These are phyloP conservation scores for Picea glauca DNA, from an alignment of 75 land plant species.

Conservation along the genomic window DNA sequence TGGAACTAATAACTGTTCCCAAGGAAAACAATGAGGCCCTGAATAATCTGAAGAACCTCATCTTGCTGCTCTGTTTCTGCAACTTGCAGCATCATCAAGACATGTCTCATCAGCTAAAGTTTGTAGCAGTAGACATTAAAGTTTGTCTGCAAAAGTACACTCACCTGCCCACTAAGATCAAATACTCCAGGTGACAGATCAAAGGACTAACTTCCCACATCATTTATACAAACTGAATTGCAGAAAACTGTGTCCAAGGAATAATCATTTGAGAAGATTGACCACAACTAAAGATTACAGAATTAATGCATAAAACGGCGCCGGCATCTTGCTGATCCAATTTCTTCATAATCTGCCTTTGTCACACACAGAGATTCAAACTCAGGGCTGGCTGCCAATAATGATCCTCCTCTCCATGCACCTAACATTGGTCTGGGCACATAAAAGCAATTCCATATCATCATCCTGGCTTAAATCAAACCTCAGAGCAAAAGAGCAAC, in stretches of 20 bases:
- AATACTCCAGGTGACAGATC: background rate
- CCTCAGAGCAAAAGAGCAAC: background rate
- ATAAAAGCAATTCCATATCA: background rate
- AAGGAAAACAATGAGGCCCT: background rate
- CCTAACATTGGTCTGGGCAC: constrained; percentile 74
- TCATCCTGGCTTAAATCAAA: background rate
- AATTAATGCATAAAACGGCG: constrained; percentile 63
- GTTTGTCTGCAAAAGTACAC: constrained; percentile 2
- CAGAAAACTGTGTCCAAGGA: background rate
- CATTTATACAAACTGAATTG: background rate
- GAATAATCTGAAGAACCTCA: background rate
- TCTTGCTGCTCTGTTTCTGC: background rate
- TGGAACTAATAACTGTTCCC: background rate
- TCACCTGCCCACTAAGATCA: background rate
- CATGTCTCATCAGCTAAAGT: background rate
- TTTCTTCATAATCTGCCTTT: constrained; percentile 90
- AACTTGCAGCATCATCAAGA: no score
- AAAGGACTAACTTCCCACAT: background rate
- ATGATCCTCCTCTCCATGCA: constrained; percentile 94
- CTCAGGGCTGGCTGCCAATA: constrained; percentile 90
- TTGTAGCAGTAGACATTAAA: background rate
- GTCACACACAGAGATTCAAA: constrained; percentile 86
- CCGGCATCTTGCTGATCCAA: constrained; percentile 79
- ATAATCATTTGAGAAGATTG: background rate
- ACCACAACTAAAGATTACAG: background rate